Evolutionary conservation across 305 asterid genomes (phyloP).

Genomic region (Fraxinus floribunda): DNA sequence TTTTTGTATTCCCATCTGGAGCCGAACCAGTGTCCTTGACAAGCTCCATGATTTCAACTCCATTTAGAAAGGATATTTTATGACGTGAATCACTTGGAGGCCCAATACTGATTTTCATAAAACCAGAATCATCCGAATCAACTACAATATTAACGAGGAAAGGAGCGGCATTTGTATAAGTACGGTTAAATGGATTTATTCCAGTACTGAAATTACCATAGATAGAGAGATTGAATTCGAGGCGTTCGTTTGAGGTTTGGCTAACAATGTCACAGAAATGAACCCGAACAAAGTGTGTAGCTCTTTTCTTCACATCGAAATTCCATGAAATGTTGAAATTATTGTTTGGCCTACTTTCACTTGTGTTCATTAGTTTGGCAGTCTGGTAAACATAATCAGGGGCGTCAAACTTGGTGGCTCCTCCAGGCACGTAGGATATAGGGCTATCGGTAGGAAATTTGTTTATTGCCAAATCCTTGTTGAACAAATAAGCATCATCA

Average conservation of each 20-base stretch:
- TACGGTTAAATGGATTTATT: constrained; percentile 11
- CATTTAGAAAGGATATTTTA: constrained; percentile 44
- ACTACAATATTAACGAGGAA: constrained; percentile 40
- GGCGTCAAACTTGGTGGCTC: constrained; percentile 33
- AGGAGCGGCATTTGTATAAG: constrained; percentile 5
- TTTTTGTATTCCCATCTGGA: not conserved
- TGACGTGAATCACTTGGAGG: not conserved
- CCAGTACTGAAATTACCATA: not conserved
- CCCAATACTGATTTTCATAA: constrained; percentile 40
- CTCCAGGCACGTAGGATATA: not conserved
- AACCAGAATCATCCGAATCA: constrained; percentile 50
- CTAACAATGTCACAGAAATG: constrained; percentile 57
- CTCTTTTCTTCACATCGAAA: constrained; percentile 15
- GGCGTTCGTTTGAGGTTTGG: rapidly evolving
- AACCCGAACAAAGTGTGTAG: constrained; percentile 33
- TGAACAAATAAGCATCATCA: constrained; percentile 38
- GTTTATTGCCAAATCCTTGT: not conserved
- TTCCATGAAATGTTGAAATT: constrained; percentile 15
- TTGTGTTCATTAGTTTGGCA: constrained; percentile 35
- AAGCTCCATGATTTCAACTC: constrained; percentile 64
- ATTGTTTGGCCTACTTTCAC: too few species aligned
- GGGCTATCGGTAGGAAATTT: rapidly evolving
- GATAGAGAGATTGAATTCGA: constrained; percentile 34
- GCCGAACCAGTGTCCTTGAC: not conserved
- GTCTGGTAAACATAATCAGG: constrained; percentile 47